Evolutionary conservation across 192 early-diverging fungal genomes (phyloP), one percentile per base, ranked within the genome.

Genomic region (Glomus cerebriforme): DNA sequence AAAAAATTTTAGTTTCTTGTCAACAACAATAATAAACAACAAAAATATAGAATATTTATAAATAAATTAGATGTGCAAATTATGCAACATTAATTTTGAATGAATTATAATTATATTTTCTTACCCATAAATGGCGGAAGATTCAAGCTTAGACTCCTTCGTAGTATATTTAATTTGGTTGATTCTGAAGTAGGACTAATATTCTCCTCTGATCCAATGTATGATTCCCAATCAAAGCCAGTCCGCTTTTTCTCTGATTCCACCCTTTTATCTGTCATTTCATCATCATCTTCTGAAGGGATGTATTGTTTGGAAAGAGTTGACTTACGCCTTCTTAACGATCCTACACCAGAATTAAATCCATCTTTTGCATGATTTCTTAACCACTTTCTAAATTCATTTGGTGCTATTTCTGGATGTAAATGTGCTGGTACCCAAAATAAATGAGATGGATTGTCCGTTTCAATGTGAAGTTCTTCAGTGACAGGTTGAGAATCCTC

Each of bases 401-500:
- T 85, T 29, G 84, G 84, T 27, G 84, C 84, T 66, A 85, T 85
- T 59, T 85, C 84, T 24, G 84, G 84, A 54, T 85, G 84, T 5
- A 85, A 79, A 82, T 85, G 84, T 65, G 83, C 82, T 26, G 84
- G 84, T 59, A 85, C 84, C 84, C 84, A 85, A 24, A 85, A 85
- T 34, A 85, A 60, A 59, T 85, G 84, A 1, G 84, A 85, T 15
- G 84, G 82, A 70, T 85, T 68, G 12, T 80, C 74, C 15, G 84
- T 83, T 34, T 85, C 82, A 59, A 85, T 83, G 58, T 83, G 76
- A 9, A 85, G 79, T 45, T 83, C 84, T 34, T 83, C 75, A 27
- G 74, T 63, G 22, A 75, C 31, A 8, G 45, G 13, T n/a, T 29
- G 47, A 29, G 59, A 32, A 31, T 59, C 22, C 10, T 0, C 10